These are phyloP conservation scores for Exophiala calicioides DNA, from an alignment of 2,329 filamentous ascomycete species.

Conservation along the genomic window DNA sequence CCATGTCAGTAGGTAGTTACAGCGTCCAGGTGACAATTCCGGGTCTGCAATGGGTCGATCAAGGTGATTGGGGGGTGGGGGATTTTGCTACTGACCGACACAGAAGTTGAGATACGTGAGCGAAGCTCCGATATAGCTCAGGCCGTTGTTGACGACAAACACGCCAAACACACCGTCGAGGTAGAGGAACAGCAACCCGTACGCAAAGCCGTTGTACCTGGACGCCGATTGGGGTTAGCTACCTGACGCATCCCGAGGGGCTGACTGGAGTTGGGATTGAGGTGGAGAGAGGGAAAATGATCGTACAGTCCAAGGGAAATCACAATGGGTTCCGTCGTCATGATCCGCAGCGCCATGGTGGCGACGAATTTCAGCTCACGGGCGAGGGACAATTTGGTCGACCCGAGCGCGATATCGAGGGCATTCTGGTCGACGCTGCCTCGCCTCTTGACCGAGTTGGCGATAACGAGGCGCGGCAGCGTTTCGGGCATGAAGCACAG, in stretches of 20 bases:
- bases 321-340: constrained; percentile 48
- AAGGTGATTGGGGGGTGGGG: no score
- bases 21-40: no score
- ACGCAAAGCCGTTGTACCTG: constrained; percentile 46
- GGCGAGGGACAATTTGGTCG: constrained; percentile 40
- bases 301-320: constrained; percentile 28
- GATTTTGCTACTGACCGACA: constrained; percentile 32
- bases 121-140: constrained; percentile 43
- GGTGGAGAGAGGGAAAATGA: no score
- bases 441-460: constrained; percentile 36
- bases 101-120: constrained; percentile 48
- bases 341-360: constrained; percentile 47
- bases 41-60: no score
- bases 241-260: not conserved
- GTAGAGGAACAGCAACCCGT: constrained; percentile 46
- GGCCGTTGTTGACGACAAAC: constrained; percentile 44
- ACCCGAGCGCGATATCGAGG: constrained; percentile 37
- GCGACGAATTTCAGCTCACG: constrained; percentile 44
- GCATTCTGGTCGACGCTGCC: constrained; percentile 33
- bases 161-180: constrained; percentile 48
- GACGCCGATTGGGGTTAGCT: constrained; percentile 1
- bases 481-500: constrained; percentile 46
- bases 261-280: not conserved
- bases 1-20: no score
- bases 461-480: constrained; percentile 43